phyloP scores from a whole-genome alignment of 2,329 filamentous ascomycete species.

The Cordyceps pruinosa region DNA sequence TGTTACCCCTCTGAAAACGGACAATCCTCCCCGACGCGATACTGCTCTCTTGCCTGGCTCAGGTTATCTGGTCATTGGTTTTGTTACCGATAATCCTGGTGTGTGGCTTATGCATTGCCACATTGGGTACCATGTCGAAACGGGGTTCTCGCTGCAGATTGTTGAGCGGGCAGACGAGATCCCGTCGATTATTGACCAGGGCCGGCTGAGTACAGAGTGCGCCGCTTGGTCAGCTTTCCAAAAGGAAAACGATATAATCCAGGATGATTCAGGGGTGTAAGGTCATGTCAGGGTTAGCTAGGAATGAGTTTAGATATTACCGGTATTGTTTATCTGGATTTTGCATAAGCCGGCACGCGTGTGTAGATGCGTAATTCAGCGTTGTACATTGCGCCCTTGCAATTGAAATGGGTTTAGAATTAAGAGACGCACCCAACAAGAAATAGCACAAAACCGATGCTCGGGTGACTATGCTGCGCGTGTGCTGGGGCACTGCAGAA shows the following conservation, averaged over 20 bases:
- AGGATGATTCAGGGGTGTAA: not conserved
- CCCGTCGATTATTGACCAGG: not conserved
- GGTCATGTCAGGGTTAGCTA: not conserved
- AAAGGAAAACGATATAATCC: not conserved
- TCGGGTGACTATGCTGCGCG: no score
- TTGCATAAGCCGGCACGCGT: no score
- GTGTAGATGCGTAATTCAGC: no score
- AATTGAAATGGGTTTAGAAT: no score
- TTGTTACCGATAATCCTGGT: slow-evolving; percentile 29
- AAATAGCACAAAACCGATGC: no score
- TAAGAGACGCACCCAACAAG: no score
- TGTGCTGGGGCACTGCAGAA: no score
- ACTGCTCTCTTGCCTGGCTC: slow-evolving; percentile 38
- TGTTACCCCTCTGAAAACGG: not conserved
- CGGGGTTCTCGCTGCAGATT: not conserved
- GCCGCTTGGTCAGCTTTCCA: not conserved
- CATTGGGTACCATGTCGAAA: slow-evolving; percentile 52
- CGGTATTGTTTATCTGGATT: no score
- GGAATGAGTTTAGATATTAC: no score
- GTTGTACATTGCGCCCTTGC: no score
- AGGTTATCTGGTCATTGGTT: slow-evolving; percentile 43
- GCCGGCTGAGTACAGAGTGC: not conserved
- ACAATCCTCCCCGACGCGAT: slow-evolving; percentile 46
- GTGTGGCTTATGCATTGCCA: slow-evolving; percentile 59
- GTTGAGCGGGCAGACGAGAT: not conserved